phyloP scores from a whole-genome alignment of 495 filamentous ascomycete genomes.

The Penicillium atrosanguineum region DNA sequence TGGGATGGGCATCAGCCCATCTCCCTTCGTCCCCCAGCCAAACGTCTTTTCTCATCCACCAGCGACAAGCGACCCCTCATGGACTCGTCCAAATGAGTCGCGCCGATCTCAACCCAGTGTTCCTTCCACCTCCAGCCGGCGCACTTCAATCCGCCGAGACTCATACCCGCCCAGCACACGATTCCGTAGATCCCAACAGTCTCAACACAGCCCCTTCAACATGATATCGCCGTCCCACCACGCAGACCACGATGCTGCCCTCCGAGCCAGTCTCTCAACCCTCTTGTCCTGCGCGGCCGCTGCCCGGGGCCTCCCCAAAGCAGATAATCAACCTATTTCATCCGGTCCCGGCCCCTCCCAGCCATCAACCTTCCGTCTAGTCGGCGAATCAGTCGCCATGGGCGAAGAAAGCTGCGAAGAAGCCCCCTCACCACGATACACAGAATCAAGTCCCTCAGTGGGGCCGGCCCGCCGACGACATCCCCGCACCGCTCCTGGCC shows the following conservation, averaged over 20 bases:
- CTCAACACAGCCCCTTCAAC: constrained; percentile 52
- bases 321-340: constrained; percentile 35
- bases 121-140: constrained; percentile 38
- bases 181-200: constrained; percentile 26
- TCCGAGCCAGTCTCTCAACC: constrained; percentile 88
- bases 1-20: constrained; percentile 57
- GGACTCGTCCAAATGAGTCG: constrained; percentile 44
- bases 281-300: constrained; percentile 92
- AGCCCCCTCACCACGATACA: constrained; percentile 8
- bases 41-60: constrained; percentile 89
- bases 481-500: constrained; percentile 23
- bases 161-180: constrained; percentile 34
- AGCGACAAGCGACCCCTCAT: constrained; percentile 49
- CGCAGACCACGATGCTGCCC: constrained; percentile 87
- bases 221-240: constrained; percentile 74
- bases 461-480: constrained; percentile 19
- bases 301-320: constrained; percentile 75
- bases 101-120: constrained; percentile 41
- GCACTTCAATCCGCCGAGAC: constrained; percentile 36
- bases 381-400: constrained; percentile 74
- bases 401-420: constrained; percentile 40
- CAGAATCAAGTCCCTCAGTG: constrained; percentile 22
- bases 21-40: constrained; percentile 77
- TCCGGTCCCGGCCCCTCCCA: constrained; percentile 19
- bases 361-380: constrained; percentile 52